Evolutionary conservation across 768 basidiomycete genomes (phyloP).

Genomic region (Tephrocybe sp.): DNA sequence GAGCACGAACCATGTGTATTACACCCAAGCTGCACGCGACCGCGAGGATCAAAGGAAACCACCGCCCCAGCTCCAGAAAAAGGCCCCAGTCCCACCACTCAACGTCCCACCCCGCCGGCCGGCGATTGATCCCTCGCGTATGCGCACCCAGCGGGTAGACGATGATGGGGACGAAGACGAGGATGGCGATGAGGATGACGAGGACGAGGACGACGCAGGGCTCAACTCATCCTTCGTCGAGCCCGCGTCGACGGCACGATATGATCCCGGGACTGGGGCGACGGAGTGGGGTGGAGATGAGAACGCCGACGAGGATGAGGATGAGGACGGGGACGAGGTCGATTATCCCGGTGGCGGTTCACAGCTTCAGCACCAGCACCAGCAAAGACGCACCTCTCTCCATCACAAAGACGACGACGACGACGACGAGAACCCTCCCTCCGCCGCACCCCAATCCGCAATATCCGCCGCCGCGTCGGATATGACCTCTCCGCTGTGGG

Average conservation of each 20-base stretch:
- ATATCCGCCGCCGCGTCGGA: conserved; percentile 5
- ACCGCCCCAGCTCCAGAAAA: too few relatives aligned
- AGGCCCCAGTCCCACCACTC: too few relatives aligned
- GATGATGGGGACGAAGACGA: conserved; percentile 11
- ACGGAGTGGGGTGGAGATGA: not conserved
- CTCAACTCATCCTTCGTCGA: conserved; percentile 19
- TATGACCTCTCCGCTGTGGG: conserved; percentile 12
- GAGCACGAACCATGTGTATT: too few relatives aligned
- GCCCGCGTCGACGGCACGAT: conserved; percentile 17
- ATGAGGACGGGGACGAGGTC: not conserved
- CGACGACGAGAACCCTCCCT: not conserved
- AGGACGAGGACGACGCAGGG: conserved; percentile 11
- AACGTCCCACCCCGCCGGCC: too few relatives aligned
- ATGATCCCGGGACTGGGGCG: conserved; percentile 7
- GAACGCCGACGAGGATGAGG: not conserved
- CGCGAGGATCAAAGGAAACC: too few relatives aligned
- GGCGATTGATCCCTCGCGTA: too few relatives aligned
- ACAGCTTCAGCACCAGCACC: not conserved
- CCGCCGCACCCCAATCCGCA: too few relatives aligned
- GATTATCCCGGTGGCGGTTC: too few relatives aligned
- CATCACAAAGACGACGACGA: too few relatives aligned
- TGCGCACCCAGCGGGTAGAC: conserved; percentile 18
- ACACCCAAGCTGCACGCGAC: too few relatives aligned
- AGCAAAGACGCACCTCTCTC: too few relatives aligned
- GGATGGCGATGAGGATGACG: conserved; percentile 14